phyloP scores from a whole-genome alignment of 768 basidiomycete species.

The Boletales sp. region DNA sequence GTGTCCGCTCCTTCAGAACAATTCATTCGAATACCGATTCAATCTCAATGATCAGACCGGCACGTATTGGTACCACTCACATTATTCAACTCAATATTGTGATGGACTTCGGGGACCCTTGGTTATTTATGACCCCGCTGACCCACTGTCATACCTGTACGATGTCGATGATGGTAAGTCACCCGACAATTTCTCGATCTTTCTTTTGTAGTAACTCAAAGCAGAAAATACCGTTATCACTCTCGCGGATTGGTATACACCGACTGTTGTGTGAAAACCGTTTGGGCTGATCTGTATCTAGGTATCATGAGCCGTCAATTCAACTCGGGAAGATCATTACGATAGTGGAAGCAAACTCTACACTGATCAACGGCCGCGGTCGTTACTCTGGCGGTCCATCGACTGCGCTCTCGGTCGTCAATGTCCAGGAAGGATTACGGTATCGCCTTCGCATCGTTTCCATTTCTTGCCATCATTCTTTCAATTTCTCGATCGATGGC shows the following conservation, averaged over 20 bases:
- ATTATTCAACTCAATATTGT: constrained; percentile 30
- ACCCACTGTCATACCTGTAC: constrained; percentile 36
- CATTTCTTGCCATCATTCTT: constrained; percentile 42
- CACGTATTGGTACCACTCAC: constrained; percentile 44
- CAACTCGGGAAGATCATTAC: constrained; percentile 7
- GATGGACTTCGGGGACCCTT: constrained; percentile 38
- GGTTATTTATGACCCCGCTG: constrained; percentile 38
- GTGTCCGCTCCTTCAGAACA: constrained; percentile 34
- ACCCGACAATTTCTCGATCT: background rate
- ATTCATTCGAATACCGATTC: constrained; percentile 37
- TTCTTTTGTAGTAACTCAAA: background rate
- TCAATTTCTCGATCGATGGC: constrained; percentile 39
- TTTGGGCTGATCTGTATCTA: constrained; percentile 12
- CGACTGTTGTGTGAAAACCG: background rate
- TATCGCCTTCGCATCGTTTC: constrained; percentile 52
- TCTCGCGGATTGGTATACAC: constrained; percentile 39
- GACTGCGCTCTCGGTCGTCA: constrained; percentile 39
- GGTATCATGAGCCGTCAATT: constrained; percentile 32
- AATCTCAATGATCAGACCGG: constrained; percentile 29
- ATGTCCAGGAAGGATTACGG: constrained; percentile 36
- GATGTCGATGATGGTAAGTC: constrained; percentile 41
- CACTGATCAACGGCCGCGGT: constrained; percentile 49
- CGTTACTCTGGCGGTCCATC: constrained; percentile 39
- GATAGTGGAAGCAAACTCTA: constrained; percentile 29
- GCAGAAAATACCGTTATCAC: constrained; percentile 41